Conservation (phyloP, 2,329 filamentous ascomycete genomes). For the Arthrinium phaeospermum region DNA sequence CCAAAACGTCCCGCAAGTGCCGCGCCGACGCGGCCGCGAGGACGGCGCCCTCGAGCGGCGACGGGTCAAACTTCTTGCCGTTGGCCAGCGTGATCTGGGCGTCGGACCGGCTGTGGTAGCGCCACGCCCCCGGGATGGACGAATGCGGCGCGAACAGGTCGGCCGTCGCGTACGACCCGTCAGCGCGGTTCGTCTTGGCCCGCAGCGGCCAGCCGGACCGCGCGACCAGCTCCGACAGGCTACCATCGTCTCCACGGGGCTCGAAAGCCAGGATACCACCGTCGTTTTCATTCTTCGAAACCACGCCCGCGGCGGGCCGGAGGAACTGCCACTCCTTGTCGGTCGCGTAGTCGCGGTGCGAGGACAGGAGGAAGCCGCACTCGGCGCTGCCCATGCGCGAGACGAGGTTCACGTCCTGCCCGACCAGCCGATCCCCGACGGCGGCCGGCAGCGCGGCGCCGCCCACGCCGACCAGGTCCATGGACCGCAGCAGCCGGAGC, state of each 20-base stretch:
- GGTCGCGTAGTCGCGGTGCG: slow-evolving; percentile 57
- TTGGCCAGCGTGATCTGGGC: slow-evolving; percentile 66
- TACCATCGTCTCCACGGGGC: slow-evolving; percentile 45
- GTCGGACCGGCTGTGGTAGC: slow-evolving; percentile 66
- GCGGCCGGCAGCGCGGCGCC: slow-evolving; percentile 61
- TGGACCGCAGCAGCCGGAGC: slow-evolving; percentile 49
- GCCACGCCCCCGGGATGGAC: slow-evolving; percentile 60
- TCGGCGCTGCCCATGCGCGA: slow-evolving; percentile 71
- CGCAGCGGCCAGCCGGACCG: slow-evolving; percentile 62
- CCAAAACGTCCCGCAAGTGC: slow-evolving; percentile 57
- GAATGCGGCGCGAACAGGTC: slow-evolving; percentile 66
- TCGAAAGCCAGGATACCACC: slow-evolving; percentile 50
- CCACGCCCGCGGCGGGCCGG: slow-evolving; percentile 40
- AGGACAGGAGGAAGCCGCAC: slow-evolving; percentile 69
- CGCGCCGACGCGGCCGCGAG: slow-evolving; percentile 46
- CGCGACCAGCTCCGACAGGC: slow-evolving; percentile 60
- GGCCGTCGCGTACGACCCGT: slow-evolving; percentile 67
- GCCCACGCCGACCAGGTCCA: slow-evolving; percentile 69
- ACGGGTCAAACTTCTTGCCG: slow-evolving; percentile 73
- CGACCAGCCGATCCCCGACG: slow-evolving; percentile 59
- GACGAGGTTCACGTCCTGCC: slow-evolving; percentile 58
- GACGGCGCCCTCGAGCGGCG: slow-evolving; percentile 63
- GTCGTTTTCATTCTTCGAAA: slow-evolving; percentile 27
- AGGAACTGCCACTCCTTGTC: slow-evolving; percentile 69
- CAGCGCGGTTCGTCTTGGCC: slow-evolving; percentile 61